phyloP scores from a whole-genome alignment of 352 stramenopile species.

The Phytophthora nicotianae region DNA sequence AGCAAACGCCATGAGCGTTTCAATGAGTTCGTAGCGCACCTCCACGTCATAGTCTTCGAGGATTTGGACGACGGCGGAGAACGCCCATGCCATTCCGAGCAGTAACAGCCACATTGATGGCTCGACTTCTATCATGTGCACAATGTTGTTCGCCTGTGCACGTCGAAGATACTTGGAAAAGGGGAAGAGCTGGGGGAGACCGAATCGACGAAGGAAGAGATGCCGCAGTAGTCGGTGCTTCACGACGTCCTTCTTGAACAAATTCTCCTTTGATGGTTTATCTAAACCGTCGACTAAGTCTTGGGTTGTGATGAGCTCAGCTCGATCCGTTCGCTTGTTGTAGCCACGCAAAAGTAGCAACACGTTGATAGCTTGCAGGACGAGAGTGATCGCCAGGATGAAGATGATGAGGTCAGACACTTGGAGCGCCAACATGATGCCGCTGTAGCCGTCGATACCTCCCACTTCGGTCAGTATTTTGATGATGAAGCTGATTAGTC shows the following conservation, averaged over 20 bases:
- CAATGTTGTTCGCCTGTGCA: slow-evolving; percentile 72
- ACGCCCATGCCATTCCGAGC: slow-evolving; percentile 44
- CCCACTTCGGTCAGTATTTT: slow-evolving; percentile 51
- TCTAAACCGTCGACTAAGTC: slow-evolving; percentile 22
- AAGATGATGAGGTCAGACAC: slow-evolving; percentile 62
- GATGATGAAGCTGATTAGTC: slow-evolving; percentile 51
- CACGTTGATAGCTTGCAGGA: slow-evolving; percentile 50
- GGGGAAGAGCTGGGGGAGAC: slow-evolving; percentile 54
- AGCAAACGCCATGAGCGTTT: slow-evolving; percentile 35
- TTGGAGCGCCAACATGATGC: slow-evolving; percentile 48
- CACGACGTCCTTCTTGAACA: slow-evolving; percentile 27
- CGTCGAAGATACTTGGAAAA: slow-evolving; percentile 77
- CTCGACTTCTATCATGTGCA: slow-evolving; percentile 76
- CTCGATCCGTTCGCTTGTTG: slow-evolving; percentile 44
- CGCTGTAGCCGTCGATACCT: slow-evolving; percentile 34
- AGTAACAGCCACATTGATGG: slow-evolving; percentile 67
- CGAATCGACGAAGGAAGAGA: slow-evolving; percentile 46
- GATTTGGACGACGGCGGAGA: slow-evolving; percentile 30
- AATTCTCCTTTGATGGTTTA: background rate
- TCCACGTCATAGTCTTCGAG: slow-evolving; percentile 24
- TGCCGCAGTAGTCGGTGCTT: slow-evolving; percentile 45
- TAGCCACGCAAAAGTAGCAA: slow-evolving; percentile 40
- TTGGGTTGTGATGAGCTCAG: slow-evolving; percentile 47
- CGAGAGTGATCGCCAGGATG: slow-evolving; percentile 50
- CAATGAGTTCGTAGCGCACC: slow-evolving; percentile 35